Base-by-base conservation (phyloP, 768 basidiomycete species). In the Dictyophora rubrovolvata region DNA sequence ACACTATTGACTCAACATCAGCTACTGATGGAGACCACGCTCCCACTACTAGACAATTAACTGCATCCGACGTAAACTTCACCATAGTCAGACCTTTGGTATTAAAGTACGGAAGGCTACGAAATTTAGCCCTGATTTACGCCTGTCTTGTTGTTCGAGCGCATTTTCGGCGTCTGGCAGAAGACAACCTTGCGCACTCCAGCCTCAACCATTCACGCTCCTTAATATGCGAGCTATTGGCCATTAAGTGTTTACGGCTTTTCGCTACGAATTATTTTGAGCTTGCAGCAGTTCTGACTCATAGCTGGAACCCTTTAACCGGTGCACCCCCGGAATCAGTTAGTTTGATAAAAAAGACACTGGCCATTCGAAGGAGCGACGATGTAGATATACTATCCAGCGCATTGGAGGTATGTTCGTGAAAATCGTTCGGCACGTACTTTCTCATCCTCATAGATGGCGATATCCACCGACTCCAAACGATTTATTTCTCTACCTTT, bases 381-480 rank as follows among this genome's bases (percentile, higher is more conserved):
- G 82, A 85, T 54, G 71, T 85, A 59, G 79, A 85, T 56, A 83
- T 83, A 61, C 80, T 84, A 16, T 82, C 89, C 67, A 93, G 86
- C 67, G 89, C 91, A 1, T 78, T 96, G 4, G 93, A 95, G 81
- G 90, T 92, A 53, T 49, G 83, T 74, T 8, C 53, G 48, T 56
- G 50, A 33, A 61, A 17, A 47, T 60, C 23, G 59, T 34, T 49
- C 18, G 21, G 20, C 21, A 20, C 20, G 21, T 37, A 60, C 22
- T 11, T 5, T 53, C 20, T 9, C 28, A 53, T 42, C 46, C 1
- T 3, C 7, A 28, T 66, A 93, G 89, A 85, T 96, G 79, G 92
- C 93, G 2, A 90, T 98, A 64, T 81, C 86, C 8, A 93, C 91
- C 0, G 75, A 83, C 55, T 80, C 92, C 4, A 97, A 95, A 69